Evolutionary conservation across 2,329 filamentous ascomycete genomes (phyloP), one percentile per base, ranked within the genome.

Genomic region (Botryotinia globosa): DNA sequence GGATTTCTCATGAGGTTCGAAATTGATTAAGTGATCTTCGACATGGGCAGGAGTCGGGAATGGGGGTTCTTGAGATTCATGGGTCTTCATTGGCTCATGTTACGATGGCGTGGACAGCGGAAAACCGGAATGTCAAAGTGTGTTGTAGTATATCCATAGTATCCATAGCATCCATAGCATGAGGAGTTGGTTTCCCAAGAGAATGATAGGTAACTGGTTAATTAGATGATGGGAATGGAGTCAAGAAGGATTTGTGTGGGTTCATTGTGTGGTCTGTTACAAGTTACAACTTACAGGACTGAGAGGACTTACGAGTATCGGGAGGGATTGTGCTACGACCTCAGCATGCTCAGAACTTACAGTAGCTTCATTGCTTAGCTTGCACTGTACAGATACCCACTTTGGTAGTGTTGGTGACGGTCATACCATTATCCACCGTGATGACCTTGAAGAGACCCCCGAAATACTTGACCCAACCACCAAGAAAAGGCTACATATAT

Each of bases 1-100:
- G 9, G 20, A 18, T n/a, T 51, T 65, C 48, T 65, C 5, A 48
- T 48, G 42, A 4, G 22, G 42, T 65, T 34, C 42, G 42, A 65
- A 25, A 48, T 65, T 45, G 59, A 65, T 48, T 37, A 37, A 37
- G 48, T 66, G 39, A 71, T 71, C 59, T 71, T 34, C 69, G 45
- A 12, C 69, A 71, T 64, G 69, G 69, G 25, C 59, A 44, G 4
- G 16, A 48, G 7, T 37, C 16, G 10, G n/a, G 44, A 25, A 34
- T 32, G 29, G 29, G 39, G 39, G 66, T 34, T 71, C 44, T n/a
- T 64, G 29, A 20, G 45, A 29, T 34, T 54, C 9, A 22, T 71
- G 56, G 37, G 10, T 39, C 16, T 39, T 71, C 29, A 65, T 71
- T 71, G 69, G 59, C n/a, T 45, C 32, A 65, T 37, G 25, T 54